These are phyloP conservation scores for Cercis canadensis DNA, from an alignment of 306 rosid species.

Conservation along the genomic window DNA sequence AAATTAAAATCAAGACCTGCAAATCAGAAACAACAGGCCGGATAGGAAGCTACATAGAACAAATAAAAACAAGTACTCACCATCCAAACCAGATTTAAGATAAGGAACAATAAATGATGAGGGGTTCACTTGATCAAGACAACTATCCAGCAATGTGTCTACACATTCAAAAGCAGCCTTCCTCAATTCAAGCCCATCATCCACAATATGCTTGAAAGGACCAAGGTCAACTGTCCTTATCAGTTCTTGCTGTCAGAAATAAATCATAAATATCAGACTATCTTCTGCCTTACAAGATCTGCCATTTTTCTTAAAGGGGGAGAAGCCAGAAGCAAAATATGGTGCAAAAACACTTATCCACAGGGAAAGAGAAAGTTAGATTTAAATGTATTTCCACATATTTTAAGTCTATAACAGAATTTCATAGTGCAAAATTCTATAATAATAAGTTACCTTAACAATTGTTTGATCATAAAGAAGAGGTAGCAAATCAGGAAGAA, in stretches of 20 bases:
- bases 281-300: slow-evolving; percentile 4
- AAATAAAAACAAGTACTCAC: slow-evolving; percentile 51
- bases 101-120: slow-evolving; percentile 95
- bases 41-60: no score
- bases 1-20: slow-evolving; percentile 11
- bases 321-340: slow-evolving; percentile 7
- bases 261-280: slow-evolving; percentile 38
- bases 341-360: slow-evolving; percentile 1
- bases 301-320: neutral
- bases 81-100: slow-evolving; percentile 96
- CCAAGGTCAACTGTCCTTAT: slow-evolving; percentile 99
- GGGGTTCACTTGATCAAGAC: slow-evolving; percentile 99
- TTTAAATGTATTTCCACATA: neutral
- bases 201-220: slow-evolving; percentile 98
- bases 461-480: slow-evolving; percentile 98
- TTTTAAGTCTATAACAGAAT: neutral
- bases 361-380: neutral
- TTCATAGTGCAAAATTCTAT: slow-evolving; percentile 10
- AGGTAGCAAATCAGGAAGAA: slow-evolving; percentile 92
- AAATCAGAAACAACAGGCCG: slow-evolving; percentile 33
- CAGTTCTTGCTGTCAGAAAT: slow-evolving; percentile 83
- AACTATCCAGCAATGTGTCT: slow-evolving; percentile 94
- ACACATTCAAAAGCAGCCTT: slow-evolving; percentile 99
- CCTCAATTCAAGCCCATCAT: slow-evolving; percentile 99
- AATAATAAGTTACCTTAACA: slow-evolving; percentile 69